These are phyloP conservation scores for Yamadazyma oceani DNA, from an alignment of 1,139 yeast genomes.

Conservation along the genomic window DNA sequence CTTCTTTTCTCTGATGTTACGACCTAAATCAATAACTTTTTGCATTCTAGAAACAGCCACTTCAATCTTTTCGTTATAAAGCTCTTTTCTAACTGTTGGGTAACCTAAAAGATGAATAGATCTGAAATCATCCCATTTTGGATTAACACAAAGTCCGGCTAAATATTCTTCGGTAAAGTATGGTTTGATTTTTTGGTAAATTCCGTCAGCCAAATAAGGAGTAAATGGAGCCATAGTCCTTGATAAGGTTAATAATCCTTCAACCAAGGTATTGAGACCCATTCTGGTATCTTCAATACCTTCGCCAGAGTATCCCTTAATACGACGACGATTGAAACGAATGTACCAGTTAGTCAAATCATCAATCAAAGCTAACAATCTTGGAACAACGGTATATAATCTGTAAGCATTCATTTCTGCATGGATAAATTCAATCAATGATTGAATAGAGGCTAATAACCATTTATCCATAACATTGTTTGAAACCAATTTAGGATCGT, in stretches of 20 bases:
- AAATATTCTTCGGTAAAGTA: slow-evolving; percentile 59
- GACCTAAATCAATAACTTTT: slow-evolving; percentile 92
- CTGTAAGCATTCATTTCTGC: slow-evolving; percentile 87
- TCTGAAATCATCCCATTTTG: slow-evolving; percentile 55
- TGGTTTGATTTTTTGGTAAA: slow-evolving; percentile 72
- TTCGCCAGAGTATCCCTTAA: slow-evolving; percentile 78
- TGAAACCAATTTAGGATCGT: slow-evolving; percentile 62
- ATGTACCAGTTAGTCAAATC: slow-evolving; percentile 98
- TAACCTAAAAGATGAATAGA: slow-evolving; percentile 92
- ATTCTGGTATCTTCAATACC: slow-evolving; percentile 80
- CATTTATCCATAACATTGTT: slow-evolving; percentile 96
- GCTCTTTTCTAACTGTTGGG: slow-evolving; percentile 82
- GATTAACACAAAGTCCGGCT: slow-evolving; percentile 40
- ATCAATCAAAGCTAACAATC: slow-evolving; percentile 82
- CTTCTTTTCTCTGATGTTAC: slow-evolving; percentile 95
- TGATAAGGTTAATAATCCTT: slow-evolving; percentile 82
- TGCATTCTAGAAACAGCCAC: slow-evolving; percentile 94
- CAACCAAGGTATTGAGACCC: slow-evolving; percentile 88
- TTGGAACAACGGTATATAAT: slow-evolving; percentile 94
- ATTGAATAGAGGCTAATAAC: slow-evolving; percentile 93
- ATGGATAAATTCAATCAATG: slow-evolving; percentile 82
- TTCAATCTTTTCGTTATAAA: slow-evolving; percentile 77
- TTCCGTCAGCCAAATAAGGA: slow-evolving; percentile 89
- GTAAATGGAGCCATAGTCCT: slow-evolving; percentile 99
- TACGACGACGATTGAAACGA: slow-evolving; percentile 95